A percentile compares a stretch with the other conserved stretches of the same genome.
These are phyloP conservation scores for Trichosporon sp. DNA, from an alignment of 1,284 basidiomycete genomes.

Conservation along the genomic window DNA sequence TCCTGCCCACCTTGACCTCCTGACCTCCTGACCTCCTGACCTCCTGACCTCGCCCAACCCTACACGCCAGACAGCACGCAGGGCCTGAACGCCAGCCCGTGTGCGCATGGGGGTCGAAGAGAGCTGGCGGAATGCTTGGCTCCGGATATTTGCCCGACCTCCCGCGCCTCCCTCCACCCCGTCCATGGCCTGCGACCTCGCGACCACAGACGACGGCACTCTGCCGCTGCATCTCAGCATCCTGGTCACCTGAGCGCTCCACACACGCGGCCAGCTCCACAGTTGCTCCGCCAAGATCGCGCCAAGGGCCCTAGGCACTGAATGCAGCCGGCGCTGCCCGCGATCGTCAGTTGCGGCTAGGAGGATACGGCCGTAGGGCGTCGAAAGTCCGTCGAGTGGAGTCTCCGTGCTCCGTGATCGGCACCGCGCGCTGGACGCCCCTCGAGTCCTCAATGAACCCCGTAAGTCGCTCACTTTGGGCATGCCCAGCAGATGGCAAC, in stretches of 20 bases:
- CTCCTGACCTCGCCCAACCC: too few relatives aligned
- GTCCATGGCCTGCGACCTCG: too few relatives aligned
- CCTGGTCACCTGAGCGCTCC: background rate
- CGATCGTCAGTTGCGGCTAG: background rate
- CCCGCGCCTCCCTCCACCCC: background rate
- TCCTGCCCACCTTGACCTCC: background rate
- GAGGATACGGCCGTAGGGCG: background rate
- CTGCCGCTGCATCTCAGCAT: too few relatives aligned
- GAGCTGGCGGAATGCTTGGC: background rate
- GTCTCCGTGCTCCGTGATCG: too few relatives aligned
- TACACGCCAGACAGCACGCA: too few relatives aligned
- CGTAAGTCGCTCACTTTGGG: too few relatives aligned
- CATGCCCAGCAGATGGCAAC: too few relatives aligned
- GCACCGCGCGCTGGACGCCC: too few relatives aligned
- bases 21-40: background rate
- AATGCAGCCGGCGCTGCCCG: background rate
- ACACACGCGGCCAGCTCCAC: too few relatives aligned
- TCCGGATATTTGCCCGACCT: background rate
- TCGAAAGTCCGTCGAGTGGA: background rate
- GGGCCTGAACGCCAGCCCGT: background rate
- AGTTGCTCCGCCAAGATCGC: background rate
- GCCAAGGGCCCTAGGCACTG: background rate
- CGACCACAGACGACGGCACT: background rate
- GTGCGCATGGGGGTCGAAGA: background rate
- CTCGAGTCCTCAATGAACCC: background rate